Conservation (phyloP, 2,329 filamentous ascomycete species). For the Hypoxylon sp. region DNA sequence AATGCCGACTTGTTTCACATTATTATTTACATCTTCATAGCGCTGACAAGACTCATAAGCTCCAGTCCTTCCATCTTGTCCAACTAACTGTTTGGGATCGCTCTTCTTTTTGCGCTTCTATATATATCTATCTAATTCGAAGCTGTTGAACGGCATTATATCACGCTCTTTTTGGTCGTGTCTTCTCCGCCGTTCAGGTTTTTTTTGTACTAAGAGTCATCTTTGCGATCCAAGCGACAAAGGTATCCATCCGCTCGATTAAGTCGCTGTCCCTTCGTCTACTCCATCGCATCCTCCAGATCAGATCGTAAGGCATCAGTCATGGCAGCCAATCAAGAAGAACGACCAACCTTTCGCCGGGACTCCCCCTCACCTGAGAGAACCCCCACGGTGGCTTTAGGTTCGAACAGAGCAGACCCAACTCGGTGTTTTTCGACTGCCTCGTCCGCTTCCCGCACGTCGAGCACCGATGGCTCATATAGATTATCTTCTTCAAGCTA, state of each 20-base stretch:
- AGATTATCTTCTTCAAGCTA: constrained; percentile 72
- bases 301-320: constrained; percentile 12
- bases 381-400: constrained; percentile 69
- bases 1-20: constrained; percentile 24
- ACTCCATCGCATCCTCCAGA: neutral
- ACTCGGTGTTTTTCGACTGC: constrained; percentile 70
- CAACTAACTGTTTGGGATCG: constrained; percentile 5
- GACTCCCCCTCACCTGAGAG: constrained; percentile 72
- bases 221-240: constrained; percentile 12
- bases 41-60: constrained; percentile 7
- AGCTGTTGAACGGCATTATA: constrained; percentile 39
- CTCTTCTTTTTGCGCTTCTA: constrained; percentile 18
- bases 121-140: constrained; percentile 26
- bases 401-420: constrained; percentile 63
- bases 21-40: constrained; percentile 24
- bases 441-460: constrained; percentile 66
- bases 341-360: constrained; percentile 55
- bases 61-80: constrained; percentile 1
- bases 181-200: constrained; percentile 22
- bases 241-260: too few species aligned
- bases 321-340: constrained; percentile 50
- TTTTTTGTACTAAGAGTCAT: constrained; percentile 5
- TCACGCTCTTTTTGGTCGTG: constrained; percentile 24
- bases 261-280: constrained; percentile 1
- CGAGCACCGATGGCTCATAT: constrained; percentile 64